These are phyloP conservation scores for Flaveria brownii DNA, from an alignment of 129 eudicot species.

Conservation along the genomic window DNA sequence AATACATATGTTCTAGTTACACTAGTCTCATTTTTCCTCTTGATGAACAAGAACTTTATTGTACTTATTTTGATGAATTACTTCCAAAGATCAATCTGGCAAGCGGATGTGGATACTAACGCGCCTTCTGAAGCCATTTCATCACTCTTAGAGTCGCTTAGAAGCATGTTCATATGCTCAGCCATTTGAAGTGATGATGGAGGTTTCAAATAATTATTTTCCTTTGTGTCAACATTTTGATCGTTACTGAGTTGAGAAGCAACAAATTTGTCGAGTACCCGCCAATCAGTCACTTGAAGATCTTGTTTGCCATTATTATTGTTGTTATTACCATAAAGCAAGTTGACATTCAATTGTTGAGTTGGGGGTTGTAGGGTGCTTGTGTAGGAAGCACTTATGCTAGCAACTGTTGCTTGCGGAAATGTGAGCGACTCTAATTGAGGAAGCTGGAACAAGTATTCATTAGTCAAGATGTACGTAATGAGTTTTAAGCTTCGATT, in stretches of 20 bases:
- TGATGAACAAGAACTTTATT: slow-evolving; percentile 24
- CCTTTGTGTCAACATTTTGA: slow-evolving; percentile 25
- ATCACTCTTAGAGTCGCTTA: slow-evolving; percentile 45
- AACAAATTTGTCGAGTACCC: slow-evolving; percentile 51
- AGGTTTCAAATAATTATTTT: slow-evolving; percentile 31
- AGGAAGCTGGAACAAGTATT: slow-evolving; percentile 49
- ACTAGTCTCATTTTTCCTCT: slow-evolving; percentile 19
- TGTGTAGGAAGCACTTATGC: slow-evolving; percentile 26
- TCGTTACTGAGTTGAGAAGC: slow-evolving; percentile 54
- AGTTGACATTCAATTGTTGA: slow-evolving; percentile 31
- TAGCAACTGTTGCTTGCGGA: slow-evolving; percentile 32
- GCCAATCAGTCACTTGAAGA: slow-evolving; percentile 54
- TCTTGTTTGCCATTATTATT: slow-evolving; percentile 16
- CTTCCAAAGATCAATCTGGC: slow-evolving; percentile 53
- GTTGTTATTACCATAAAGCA: slow-evolving; percentile 22
- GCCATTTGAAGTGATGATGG: slow-evolving; percentile 31
- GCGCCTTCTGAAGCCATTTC: slow-evolving; percentile 43
- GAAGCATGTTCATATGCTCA: slow-evolving; percentile 46
- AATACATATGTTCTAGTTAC: slow-evolving; percentile 30
- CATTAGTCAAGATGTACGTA: slow-evolving; percentile 38
- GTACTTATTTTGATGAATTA: slow-evolving; percentile 17
- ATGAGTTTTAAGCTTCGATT: slow-evolving; percentile 37
- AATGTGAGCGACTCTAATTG: slow-evolving; percentile 45
- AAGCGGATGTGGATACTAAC: slow-evolving; percentile 43
- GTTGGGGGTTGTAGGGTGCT: slow-evolving; percentile 20